A percentile compares a stretch with the other conserved stretches of the same genome.
Conservation (phyloP, 805 yeast species). For the Suhomyces tanzawaensis region DNA sequence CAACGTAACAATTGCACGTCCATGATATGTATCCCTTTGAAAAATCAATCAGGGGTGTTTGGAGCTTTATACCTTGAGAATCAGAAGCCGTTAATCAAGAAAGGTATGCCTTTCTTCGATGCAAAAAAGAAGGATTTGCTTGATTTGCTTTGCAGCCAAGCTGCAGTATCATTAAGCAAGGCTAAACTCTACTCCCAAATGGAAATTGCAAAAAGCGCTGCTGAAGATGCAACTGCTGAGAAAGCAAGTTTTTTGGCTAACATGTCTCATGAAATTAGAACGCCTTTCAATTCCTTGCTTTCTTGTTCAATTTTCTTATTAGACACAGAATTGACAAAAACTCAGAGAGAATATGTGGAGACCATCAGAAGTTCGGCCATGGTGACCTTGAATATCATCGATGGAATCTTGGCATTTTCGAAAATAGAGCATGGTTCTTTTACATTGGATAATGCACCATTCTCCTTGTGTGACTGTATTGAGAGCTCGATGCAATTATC, state of each 20-base stretch:
- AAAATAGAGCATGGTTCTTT: constrained; percentile 57
- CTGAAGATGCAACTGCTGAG: constrained; percentile 54
- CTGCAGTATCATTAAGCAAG: constrained; percentile 50
- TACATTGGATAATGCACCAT: constrained; percentile 41
- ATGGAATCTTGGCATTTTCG: constrained; percentile 53
- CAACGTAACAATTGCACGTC: constrained; percentile 29
- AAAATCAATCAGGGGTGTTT: constrained; percentile 36
- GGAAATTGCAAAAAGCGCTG: constrained; percentile 41
- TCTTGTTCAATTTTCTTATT: constrained; percentile 49
- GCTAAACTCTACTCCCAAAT: constrained; percentile 46
- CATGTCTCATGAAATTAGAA: constrained; percentile 58
- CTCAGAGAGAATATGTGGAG: constrained; percentile 51
- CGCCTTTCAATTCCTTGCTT: constrained; percentile 52
- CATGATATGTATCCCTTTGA: constrained; percentile 46
- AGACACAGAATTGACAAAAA: constrained; percentile 43
- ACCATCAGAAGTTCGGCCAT: constrained; percentile 50
- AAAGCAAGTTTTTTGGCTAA: constrained; percentile 53
- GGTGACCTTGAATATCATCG: constrained; percentile 51
- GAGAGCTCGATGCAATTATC: constrained; percentile 48
- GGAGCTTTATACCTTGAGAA: constrained; percentile 48
- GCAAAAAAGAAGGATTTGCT: constrained; percentile 38
- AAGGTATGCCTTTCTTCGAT: constrained; percentile 21
- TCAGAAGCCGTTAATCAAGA: constrained; percentile 6
- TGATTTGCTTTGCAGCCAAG: constrained; percentile 47
- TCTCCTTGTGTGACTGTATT: constrained; percentile 43